A percentile compares a stretch with the other conserved stretches of the same genome.
Evolutionary conservation across 129 eudicot species (phyloP).

Genomic region (Lactuca saligna): DNA sequence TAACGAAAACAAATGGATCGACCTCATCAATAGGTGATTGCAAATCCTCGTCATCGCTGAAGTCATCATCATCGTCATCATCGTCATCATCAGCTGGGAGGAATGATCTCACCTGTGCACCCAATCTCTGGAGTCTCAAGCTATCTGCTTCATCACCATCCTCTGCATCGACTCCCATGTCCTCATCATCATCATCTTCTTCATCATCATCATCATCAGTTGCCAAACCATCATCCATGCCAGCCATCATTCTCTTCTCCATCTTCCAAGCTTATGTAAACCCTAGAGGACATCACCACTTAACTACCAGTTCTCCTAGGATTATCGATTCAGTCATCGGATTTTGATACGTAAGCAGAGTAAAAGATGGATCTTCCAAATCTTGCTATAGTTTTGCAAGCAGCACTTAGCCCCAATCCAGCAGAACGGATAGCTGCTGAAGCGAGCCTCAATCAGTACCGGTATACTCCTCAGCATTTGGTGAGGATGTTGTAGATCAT

Average conservation of each 20-base stretch:
- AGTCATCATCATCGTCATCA: constrained; percentile 80
- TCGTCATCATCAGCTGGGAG: constrained; percentile 58
- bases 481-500: constrained; percentile 93
- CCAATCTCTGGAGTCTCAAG: constrained; percentile 60
- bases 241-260: constrained; percentile 30
- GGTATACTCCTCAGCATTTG: constrained; percentile 75
- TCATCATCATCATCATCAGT: constrained; percentile 43
- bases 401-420: constrained; percentile 92
- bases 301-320: background rate
- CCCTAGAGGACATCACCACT: constrained; percentile 33
- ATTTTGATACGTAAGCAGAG: background rate
- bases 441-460: constrained; percentile 77
- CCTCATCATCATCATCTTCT: constrained; percentile 62
- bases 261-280: constrained; percentile 30
- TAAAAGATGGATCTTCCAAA: constrained; percentile 70
- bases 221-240: constrained; percentile 54
- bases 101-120: constrained; percentile 85
- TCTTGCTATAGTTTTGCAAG: constrained; percentile 65
- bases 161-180: constrained; percentile 87
- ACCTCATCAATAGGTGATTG: constrained; percentile 94
- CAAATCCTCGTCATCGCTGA: constrained; percentile 79
- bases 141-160: constrained; percentile 85
- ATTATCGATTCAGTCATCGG: constrained; percentile 11
- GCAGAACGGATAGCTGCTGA: constrained; percentile 92
- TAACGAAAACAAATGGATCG: constrained; percentile 89